Percentiles rank a stretch among this genome's conserved stretches.
Conservation (phyloP, 306 rosid genomes). For the Sindora glabra region DNA sequence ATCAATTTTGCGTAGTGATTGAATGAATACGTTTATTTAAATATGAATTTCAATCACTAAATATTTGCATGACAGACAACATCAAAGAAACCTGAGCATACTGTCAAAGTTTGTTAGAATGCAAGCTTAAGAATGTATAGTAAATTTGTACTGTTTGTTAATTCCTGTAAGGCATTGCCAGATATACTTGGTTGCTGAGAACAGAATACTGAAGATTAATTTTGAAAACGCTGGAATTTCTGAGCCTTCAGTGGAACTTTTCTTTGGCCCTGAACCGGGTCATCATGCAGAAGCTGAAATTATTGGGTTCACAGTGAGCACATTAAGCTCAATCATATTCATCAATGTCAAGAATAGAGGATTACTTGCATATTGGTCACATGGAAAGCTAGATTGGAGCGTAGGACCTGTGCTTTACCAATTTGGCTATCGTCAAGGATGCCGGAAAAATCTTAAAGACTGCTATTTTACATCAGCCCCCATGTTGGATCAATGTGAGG, state of each 20-base stretch:
- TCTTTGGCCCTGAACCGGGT: slow-evolving; percentile 42
- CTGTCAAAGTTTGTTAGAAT: no score
- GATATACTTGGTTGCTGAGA: slow-evolving; percentile 70
- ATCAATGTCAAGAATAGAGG: slow-evolving; percentile 50
- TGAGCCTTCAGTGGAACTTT: slow-evolving; percentile 32
- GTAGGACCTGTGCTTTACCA: slow-evolving; percentile 63
- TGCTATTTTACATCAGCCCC: slow-evolving; percentile 62
- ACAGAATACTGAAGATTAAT: slow-evolving; percentile 50
- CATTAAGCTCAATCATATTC: slow-evolving; percentile 37
- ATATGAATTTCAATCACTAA: no score
- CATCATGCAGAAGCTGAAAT: slow-evolving; percentile 34
- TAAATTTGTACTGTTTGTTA: background rate
- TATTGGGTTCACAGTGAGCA: slow-evolving; percentile 65
- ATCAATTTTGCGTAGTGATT: background rate
- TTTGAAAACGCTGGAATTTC: slow-evolving; percentile 28
- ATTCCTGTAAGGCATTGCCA: slow-evolving; percentile 18
- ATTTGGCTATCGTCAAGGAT: slow-evolving; percentile 62
- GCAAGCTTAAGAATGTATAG: background rate
- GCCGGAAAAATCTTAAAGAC: slow-evolving; percentile 41
- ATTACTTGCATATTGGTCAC: slow-evolving; percentile 48
- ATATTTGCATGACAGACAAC: no score
- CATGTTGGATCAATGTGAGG: slow-evolving; percentile 76
- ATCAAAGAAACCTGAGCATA: no score
- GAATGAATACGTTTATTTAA: no score
- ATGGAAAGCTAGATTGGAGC: slow-evolving; percentile 55